Evolutionary conservation across 2,329 filamentous ascomycete genomes (phyloP), one percentile per base, ranked within the genome.

Genomic region (Cephalotrichum gorgonifer): DNA sequence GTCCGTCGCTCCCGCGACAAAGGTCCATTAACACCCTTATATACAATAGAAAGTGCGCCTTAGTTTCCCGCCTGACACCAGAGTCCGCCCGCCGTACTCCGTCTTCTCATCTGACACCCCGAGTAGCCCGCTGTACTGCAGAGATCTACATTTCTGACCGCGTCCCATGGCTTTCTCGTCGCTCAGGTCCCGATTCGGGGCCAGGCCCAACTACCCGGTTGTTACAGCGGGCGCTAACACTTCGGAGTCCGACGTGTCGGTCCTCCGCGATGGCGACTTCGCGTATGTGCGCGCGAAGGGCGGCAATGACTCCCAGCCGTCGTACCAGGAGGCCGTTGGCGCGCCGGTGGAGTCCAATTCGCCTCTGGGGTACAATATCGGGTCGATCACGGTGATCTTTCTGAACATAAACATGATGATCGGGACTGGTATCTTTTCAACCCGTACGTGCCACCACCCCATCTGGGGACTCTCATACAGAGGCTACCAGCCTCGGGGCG

Each of bases 341-440:
- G 80, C 80, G 0, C 80, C 80, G 0, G 76, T 83, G 3, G 80
- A 83, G 58, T 63, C 62, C 2, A 56, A 69, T 2, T 82, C 77
- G 1, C 79, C 81, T 0, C 62, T 84, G 2, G 81, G 79, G 0
- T 81, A 81, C 53, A 64, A 74, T 11, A 78, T 83, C 15, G 72
- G 72, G 8, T 72, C 69, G 50, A 53, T 75, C 4, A 78, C 78
- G 0, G 74, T 80, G 23, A 64, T 82, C 28, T 80, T 80, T 35
- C 58, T 83, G 48, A 83, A 83, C 51, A 60, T 83, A 38, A 77
- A 75, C 50, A 73, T 75, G 61, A 83, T 83, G 78, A 67, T 83
- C 43, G 79, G 79, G 1, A 82, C 77, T 0, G 78, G 78, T 43
- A 73, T 81, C n/a, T 81, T 78, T 50, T 83, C 79, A 0, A 83